Evolutionary conservation across 1,139 yeast genomes (phyloP), one percentile per base, ranked within the genome.

Genomic region (Pichia sp.): DNA sequence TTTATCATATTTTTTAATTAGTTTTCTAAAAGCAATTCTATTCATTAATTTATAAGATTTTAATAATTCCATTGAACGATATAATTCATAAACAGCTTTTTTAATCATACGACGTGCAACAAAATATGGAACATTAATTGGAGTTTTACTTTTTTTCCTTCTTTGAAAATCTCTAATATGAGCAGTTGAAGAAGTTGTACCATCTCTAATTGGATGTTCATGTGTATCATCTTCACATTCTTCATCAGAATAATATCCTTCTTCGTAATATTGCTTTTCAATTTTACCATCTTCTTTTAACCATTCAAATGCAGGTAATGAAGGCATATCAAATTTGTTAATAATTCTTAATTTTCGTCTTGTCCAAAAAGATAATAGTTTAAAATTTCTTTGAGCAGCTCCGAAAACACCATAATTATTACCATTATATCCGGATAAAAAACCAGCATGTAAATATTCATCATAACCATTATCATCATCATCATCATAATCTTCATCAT

Each of bases 1-100:
- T 57, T 92, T 92, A 65, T 92, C 98, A 60, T 78, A 89, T 63
- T 92, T 92, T 59, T 92, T 92, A 45, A 89, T 73, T 58, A 92
- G 81, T 58, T 92, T 92, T 47, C 96, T 74, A 56, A 90, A 80
- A 0, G 95, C 98, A 0, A 96, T 89, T 32, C 89, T 73, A 63
- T 92, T 92, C 54, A 90, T 65, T 37, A 81, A 72, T 51, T 87
- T 73, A 61, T 80, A 92, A 1, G 94, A 84, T 54, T 81, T 80
- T 45, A 92, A 69, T 39, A 92, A 70, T 52, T 90, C 89, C 49
- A 92, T 67, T 9, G 86, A 79, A 45, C 95, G 72, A 62, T 90
- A 92, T 54, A 77, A 82, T 58, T 90, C 97, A 47, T 82, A 68
- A 12, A 87, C 64, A 0, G 97, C 97, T 32, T 74, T 73, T 55